Percentiles rank a stretch among this genome's conserved stretches.
phyloP scores from a whole-genome alignment of 306 rosid genomes.

The Quillaja saponaria region DNA sequence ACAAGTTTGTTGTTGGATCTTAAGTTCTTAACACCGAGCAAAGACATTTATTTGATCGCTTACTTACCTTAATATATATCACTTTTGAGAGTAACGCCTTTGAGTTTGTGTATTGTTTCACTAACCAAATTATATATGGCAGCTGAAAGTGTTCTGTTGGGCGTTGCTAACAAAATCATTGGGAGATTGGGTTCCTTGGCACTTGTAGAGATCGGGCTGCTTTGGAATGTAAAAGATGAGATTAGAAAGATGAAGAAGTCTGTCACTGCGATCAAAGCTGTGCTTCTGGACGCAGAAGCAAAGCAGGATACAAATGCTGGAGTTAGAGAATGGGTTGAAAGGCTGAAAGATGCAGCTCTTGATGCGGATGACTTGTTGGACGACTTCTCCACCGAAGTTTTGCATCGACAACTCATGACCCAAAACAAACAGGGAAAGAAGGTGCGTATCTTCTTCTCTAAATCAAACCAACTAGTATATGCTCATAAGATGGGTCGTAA shows the following conservation, averaged over 20 bases:
- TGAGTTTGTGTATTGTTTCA: too few species aligned
- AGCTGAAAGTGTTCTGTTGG: too few species aligned
- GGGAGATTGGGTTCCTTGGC: constrained; percentile 10
- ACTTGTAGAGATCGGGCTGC: constrained; percentile 16
- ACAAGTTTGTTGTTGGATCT: too few species aligned
- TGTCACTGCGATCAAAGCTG: constrained; percentile 15
- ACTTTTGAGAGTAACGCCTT: too few species aligned
- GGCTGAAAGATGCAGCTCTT: constrained; percentile 32
- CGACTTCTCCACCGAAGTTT: constrained; percentile 18
- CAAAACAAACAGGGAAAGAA: not conserved
- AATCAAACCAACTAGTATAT: constrained; percentile 13
- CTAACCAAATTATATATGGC: too few species aligned
- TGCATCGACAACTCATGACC: constrained; percentile 14
- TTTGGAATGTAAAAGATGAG: constrained; percentile 27
- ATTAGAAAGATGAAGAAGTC: constrained; percentile 16
- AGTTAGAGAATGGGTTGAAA: constrained; percentile 31
- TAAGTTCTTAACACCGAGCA: too few species aligned
- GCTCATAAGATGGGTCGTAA: constrained; percentile 26
- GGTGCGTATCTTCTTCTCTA: constrained; percentile 28
- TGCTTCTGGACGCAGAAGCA: constrained; percentile 36
- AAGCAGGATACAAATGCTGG: constrained; percentile 7
- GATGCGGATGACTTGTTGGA: constrained; percentile 47
- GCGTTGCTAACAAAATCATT: constrained; percentile 17
- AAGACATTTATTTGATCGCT: too few species aligned
- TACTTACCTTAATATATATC: too few species aligned